Evolutionary conservation across 2,329 filamentous ascomycete genomes (phyloP), one percentile per base, ranked within the genome.

Genomic region (Colletotrichum magnum): DNA sequence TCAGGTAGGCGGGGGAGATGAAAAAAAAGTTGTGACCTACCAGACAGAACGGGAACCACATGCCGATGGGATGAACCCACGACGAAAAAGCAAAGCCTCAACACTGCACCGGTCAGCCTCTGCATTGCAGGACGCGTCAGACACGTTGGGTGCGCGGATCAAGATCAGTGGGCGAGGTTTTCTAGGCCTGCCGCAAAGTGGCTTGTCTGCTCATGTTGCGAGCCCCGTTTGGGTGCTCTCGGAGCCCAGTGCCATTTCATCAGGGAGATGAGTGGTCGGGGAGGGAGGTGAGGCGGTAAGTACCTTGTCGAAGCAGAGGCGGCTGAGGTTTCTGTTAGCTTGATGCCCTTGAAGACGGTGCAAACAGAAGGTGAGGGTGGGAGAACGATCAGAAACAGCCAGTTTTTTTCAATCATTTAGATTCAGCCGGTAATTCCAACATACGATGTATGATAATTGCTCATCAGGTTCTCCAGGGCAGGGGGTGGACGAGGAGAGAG

Each of bases 181-280:
- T 97, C 94, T 97, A 97, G 94, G 94, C 94, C 94, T 97, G 94
- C 93, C 94, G 83, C 94, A 93, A 93, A 88, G 84, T 93, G 94
- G 94, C 89, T 92, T 89, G 90, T 94, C 93, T 70, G 86, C 94
- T 94, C 94, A 90, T 90, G 85, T 50, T 82, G 80, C 78, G 76
- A 81, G 71, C 52, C 73, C 70, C 67, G 65, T 78, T 82, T 79
- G 78, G 82, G 80, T 78, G 74, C 80, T 81, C 86, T 97, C 94
- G 92, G 94, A 95, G 94, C 94, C 94, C 94, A 97, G 94, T 97
- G 94, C 94, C 93, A 84, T 87, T 93, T 94, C 93, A 94, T 95
- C 93, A 93, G 89, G 75, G 77, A 79, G 72, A 71, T 72, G 74
- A 58, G 65, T 60, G 58, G 64, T 54, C 64, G 48, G 72, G 73